These are phyloP conservation scores for Fusarium abutilonis DNA, from an alignment of 2,329 filamentous ascomycete species.

Conservation along the genomic window DNA sequence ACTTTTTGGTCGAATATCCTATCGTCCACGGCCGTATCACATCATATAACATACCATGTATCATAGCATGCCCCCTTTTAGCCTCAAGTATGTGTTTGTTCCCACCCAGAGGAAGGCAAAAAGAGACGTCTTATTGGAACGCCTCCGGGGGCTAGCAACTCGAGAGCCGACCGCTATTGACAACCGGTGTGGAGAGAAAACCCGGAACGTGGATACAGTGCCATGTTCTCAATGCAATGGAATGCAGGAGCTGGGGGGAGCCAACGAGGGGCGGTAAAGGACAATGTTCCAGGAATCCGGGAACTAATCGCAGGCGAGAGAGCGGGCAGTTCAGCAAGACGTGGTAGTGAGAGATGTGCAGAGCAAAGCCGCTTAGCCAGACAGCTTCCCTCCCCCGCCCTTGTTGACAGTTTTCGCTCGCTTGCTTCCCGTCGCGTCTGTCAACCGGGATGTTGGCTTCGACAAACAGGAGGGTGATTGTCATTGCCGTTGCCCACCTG, in stretches of 20 bases:
- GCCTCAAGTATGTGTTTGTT: slow-evolving; percentile 16
- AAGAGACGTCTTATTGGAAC: slow-evolving; percentile 31
- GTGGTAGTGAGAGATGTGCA: slow-evolving; percentile 43
- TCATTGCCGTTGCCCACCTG: slow-evolving; percentile 23
- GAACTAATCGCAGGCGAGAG: slow-evolving; percentile 44
- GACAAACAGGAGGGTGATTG: slow-evolving; percentile 23
- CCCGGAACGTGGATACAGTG: slow-evolving; percentile 30
- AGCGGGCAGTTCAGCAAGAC: slow-evolving; percentile 33
- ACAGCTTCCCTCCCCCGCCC: slow-evolving; percentile 28
- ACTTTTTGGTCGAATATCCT: slow-evolving; percentile 15
- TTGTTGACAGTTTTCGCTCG: slow-evolving; percentile 41
- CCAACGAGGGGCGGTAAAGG: slow-evolving; percentile 31
- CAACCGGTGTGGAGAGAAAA: slow-evolving; percentile 36
- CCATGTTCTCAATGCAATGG: slow-evolving; percentile 9
- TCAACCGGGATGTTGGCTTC: slow-evolving; percentile 37
- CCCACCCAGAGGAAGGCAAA: slow-evolving; percentile 16
- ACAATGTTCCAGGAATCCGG: slow-evolving; percentile 41
- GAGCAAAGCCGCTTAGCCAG: slow-evolving; percentile 37
- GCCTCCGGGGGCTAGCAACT: slow-evolving; percentile 17
- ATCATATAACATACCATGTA: slow-evolving; percentile 26
- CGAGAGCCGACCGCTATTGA: slow-evolving; percentile 38
- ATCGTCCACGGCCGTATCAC: slow-evolving; percentile 14
- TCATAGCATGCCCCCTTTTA: slow-evolving; percentile 29
- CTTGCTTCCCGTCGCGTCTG: slow-evolving; percentile 44
- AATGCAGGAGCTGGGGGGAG: slow-evolving; percentile 13